Evolutionary conservation across 306 rosid species (phyloP).

Genomic region (Alnus rubra): DNA sequence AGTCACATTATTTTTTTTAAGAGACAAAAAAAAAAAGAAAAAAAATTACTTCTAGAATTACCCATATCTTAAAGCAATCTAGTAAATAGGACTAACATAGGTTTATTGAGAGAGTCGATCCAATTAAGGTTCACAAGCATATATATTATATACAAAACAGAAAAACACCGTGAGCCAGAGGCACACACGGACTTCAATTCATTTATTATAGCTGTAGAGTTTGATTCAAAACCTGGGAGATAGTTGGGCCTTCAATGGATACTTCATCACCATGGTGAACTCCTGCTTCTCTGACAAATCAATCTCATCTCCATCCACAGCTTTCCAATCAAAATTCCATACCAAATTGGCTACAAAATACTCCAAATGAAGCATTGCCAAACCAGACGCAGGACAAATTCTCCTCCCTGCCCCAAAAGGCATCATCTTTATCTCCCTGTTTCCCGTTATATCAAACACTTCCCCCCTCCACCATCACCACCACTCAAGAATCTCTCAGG

Average conservation of each 20-base stretch:
- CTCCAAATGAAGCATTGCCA: slow-evolving; percentile 6
- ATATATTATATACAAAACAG: no score
- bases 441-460: slow-evolving; percentile 20
- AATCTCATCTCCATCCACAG: slow-evolving; percentile 15
- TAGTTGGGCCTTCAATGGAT: slow-evolving; percentile 31
- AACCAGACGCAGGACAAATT: not conserved
- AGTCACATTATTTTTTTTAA: no score
- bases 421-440: not conserved
- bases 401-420: slow-evolving; percentile 9
- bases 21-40: no score
- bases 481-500: slow-evolving; percentile 43
- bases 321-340: slow-evolving; percentile 19
- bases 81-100: no score
- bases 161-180: no score
- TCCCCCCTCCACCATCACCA: not conserved
- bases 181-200: no score
- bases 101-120: no score
- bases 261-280: slow-evolving; percentile 26
- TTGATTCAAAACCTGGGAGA: slow-evolving; percentile 11
- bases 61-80: no score
- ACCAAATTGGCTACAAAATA: slow-evolving; percentile 18
- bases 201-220: no score
- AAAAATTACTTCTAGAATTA: no score
- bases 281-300: slow-evolving; percentile 36
- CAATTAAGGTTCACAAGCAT: no score